Evolutionary conservation across 1,139 yeast species (phyloP), one percentile per base, ranked within the genome.

Genomic region (Citeromyces hawaiiensis): DNA sequence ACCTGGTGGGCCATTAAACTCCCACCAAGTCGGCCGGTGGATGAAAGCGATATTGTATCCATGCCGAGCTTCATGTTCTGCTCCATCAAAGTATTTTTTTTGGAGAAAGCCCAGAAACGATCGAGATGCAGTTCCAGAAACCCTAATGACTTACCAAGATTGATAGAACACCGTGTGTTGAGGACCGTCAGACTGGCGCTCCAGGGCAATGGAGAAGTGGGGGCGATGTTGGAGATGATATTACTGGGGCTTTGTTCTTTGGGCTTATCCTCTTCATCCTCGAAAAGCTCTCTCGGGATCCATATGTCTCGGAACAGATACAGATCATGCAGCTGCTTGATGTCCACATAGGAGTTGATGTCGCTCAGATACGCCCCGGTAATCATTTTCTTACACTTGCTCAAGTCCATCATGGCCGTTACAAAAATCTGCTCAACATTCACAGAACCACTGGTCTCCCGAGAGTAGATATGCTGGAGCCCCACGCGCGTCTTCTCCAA

Each of bases 131-230:
- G 59, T 2, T 66, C 60, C 39, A 82, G 58, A 25, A 72, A 66
- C 15, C 97, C 97, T 32, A 91, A 61, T 0, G 95, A 76, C 39
- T 83, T 85, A 0, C 97, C 97, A 47, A 88, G 66, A 49, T 86
- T 94, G 15, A 83, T 75, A 36, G 65, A 68, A 4, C 82, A 68
- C 1, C 62, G 57, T 2, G 79, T 61, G 45, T 74, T 71, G 1
- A 67, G 53, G 3, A 87, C 55, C 15, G 76, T 62, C 37, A 83
- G 58, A 4, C 82, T 74, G 34, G 82, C 59, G 10, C 76, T 66
- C 87, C 94, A 83, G 0, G 96, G 94, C 39, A 85, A 62, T 0
- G 93, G 77, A 30, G 70, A 64, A 0, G 83, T 70, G 0, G 76
- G 64, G 0, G 85, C 68, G 2, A 78, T 88, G 43, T 75, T 75